phyloP scores from a whole-genome alignment of 768 basidiomycete species.

The Pleurotus sapidus region DNA sequence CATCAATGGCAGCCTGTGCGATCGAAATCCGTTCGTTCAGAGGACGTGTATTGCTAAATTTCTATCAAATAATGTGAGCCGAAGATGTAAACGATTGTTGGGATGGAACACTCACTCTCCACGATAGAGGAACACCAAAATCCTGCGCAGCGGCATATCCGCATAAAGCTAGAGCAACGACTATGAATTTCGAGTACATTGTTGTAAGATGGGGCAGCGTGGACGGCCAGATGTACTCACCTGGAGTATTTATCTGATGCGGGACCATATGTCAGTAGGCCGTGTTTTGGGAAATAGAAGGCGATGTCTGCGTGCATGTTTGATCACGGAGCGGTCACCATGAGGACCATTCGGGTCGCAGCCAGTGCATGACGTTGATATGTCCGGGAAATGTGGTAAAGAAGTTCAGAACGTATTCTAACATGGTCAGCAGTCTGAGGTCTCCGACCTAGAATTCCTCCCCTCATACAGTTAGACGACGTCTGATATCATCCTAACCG shows the following conservation, averaged over 20 bases:
- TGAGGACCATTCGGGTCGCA: neutral
- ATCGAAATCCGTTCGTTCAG: conserved; percentile 37
- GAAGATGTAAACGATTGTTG: neutral
- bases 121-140: conserved; percentile 24
- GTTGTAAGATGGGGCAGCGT: neutral
- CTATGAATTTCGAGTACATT: neutral
- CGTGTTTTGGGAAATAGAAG: neutral
- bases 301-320: neutral
- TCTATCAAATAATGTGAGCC: conserved; percentile 20
- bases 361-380: neutral
- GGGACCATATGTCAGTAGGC: neutral
- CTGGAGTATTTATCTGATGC: neutral
- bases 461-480: no score
- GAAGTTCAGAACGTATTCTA: neutral
- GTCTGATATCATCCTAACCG: no score
- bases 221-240: no score
- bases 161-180: no score
- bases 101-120: conserved; percentile 22
- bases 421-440: neutral
- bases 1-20: conserved; percentile 39
- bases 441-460: neutral
- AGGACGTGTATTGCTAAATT: conserved; percentile 36
- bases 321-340: neutral
- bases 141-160: conserved; percentile 15
- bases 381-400: neutral